Percentiles rank a stretch among this genome's conserved stretches.
phyloP scores from a whole-genome alignment of 1,139 yeast species.

The Geotrichum citri-aurantii region DNA sequence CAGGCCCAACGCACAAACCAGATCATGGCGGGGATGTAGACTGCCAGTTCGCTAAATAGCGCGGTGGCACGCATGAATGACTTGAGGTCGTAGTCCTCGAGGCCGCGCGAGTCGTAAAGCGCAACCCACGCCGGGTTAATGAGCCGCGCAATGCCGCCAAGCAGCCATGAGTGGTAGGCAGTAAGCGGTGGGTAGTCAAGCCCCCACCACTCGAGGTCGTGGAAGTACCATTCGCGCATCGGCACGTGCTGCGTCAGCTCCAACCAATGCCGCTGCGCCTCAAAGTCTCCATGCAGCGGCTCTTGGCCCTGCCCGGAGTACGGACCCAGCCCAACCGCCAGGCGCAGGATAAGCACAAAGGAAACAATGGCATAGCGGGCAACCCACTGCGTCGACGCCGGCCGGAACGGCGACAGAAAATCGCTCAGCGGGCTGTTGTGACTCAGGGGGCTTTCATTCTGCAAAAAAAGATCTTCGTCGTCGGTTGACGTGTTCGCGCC shows the following conservation, averaged over 20 bases:
- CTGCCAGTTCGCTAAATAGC: slow-evolving; percentile 61
- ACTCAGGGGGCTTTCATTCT: not conserved
- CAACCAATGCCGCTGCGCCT: slow-evolving; percentile 98
- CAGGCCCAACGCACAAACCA: slow-evolving; percentile 61
- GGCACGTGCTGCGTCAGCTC: slow-evolving; percentile 81
- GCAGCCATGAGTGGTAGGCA: slow-evolving; percentile 80
- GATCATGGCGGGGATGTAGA: slow-evolving; percentile 77
- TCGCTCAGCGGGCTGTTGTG: slow-evolving; percentile 37
- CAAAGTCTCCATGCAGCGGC: slow-evolving; percentile 93
- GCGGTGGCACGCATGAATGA: slow-evolving; percentile 81
- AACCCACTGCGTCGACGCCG: slow-evolving; percentile 85
- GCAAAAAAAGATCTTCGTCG: not conserved
- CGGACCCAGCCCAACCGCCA: slow-evolving; percentile 85
- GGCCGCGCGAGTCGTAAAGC: slow-evolving; percentile 65
- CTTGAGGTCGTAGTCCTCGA: slow-evolving; percentile 60
- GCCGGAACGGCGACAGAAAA: slow-evolving; percentile 54
- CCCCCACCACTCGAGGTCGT: slow-evolving; percentile 91
- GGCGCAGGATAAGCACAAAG: slow-evolving; percentile 67
- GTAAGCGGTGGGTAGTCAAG: slow-evolving; percentile 96
- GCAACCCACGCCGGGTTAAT: slow-evolving; percentile 71
- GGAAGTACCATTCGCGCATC: slow-evolving; percentile 74
- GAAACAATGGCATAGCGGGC: slow-evolving; percentile 73
- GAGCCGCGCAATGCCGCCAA: slow-evolving; percentile 64
- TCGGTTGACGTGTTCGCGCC: not conserved
- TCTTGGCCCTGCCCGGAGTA: slow-evolving; percentile 53